Evolutionary conservation across 768 basidiomycete species (phyloP).

Genomic region (Tulasnella sp.): DNA sequence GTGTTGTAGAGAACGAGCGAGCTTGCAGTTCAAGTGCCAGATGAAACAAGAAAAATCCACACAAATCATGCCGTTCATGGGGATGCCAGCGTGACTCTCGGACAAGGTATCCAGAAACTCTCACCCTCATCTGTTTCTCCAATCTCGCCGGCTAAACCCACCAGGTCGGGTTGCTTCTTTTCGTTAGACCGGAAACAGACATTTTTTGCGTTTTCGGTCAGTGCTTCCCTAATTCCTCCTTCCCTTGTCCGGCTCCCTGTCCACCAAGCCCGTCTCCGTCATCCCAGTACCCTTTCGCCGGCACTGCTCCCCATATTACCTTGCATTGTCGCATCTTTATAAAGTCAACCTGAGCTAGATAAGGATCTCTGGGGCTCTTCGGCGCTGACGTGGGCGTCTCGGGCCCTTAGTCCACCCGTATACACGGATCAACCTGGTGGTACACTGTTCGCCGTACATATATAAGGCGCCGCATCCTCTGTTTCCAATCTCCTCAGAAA

Average conservation of each 20-base stretch:
- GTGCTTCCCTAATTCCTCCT: not conserved
- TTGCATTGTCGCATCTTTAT: too few species aligned
- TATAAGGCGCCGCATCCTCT: too few species aligned
- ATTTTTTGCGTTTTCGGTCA: not conserved
- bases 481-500: too few species aligned
- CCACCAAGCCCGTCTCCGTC: not conserved
- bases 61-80: slow-evolving; percentile 2
- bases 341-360: too few species aligned
- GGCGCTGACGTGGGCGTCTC: too few species aligned
- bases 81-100: not conserved
- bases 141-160: slow-evolving; percentile 2
- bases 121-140: not conserved
- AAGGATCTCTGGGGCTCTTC: too few species aligned
- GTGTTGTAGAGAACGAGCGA: not conserved
- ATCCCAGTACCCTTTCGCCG: not conserved
- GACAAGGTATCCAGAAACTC: not conserved
- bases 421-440: too few species aligned
- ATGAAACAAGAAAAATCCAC: too few species aligned
- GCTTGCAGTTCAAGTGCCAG: not conserved
- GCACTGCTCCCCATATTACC: too few species aligned
- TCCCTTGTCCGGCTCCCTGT: not conserved
- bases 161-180: not conserved
- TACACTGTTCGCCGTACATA: too few species aligned
- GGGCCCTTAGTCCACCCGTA: too few species aligned
- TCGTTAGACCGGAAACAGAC: not conserved